Evolutionary conservation across 2,329 filamentous ascomycete genomes (phyloP).

Genomic region (Aureobasidium sp.): DNA sequence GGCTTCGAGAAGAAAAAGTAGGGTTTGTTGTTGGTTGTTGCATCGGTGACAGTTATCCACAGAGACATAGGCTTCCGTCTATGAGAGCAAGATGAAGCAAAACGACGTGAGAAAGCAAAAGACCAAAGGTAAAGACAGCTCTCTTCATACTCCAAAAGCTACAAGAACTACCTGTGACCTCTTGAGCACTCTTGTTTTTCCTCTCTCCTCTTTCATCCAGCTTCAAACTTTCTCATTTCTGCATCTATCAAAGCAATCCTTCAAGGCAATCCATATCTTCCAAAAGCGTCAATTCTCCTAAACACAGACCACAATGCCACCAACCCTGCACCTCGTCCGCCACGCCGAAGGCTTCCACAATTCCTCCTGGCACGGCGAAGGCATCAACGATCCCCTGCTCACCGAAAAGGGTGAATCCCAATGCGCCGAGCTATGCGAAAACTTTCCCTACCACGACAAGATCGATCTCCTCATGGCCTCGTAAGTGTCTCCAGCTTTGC

Average conservation of each 20-base stretch:
- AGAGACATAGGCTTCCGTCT: background rate
- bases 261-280: no score
- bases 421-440: conserved; percentile 52
- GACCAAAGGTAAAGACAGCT: background rate
- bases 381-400: conserved; percentile 65
- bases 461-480: conserved; percentile 68
- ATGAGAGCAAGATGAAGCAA: background rate
- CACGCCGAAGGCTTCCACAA: conserved; percentile 75
- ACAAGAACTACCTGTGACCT: background rate
- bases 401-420: conserved; percentile 66
- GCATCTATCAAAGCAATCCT: no score
- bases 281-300: background rate
- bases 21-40: background rate
- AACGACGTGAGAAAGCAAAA: background rate
- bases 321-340: conserved; percentile 57
- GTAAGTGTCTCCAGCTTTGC: no score
- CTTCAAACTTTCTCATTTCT: background rate
- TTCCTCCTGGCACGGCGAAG: conserved; percentile 57
- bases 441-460: conserved; percentile 56
- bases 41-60: background rate
- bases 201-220: background rate
- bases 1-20: background rate
- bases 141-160: background rate
- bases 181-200: background rate
- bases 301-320: conserved; percentile 16